These are phyloP conservation scores for Gaeumannomyces tritici DNA, from an alignment of 2,329 filamentous ascomycete species.

Conservation along the genomic window DNA sequence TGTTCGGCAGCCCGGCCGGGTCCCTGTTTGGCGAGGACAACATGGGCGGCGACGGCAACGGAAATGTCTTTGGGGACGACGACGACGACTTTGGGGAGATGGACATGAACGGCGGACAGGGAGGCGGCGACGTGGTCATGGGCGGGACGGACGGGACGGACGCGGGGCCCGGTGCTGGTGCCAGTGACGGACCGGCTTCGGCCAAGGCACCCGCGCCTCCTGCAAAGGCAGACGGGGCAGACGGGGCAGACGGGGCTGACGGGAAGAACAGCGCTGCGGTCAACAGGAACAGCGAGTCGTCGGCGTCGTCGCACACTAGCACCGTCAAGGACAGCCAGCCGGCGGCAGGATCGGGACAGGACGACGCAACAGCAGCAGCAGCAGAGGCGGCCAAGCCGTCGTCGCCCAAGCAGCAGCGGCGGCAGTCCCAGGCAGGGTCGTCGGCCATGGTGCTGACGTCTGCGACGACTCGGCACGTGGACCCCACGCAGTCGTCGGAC, in stretches of 20 bases:
- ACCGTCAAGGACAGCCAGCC: background rate
- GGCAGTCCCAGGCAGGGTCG: slow-evolving; percentile 24
- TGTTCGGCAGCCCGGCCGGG: slow-evolving; percentile 74
- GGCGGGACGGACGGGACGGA: slow-evolving; percentile 13
- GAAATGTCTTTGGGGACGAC: slow-evolving; percentile 61
- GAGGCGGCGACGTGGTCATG: slow-evolving; percentile 21
- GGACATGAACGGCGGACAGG: slow-evolving; percentile 37
- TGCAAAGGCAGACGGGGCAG: background rate
- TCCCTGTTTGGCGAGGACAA: slow-evolving; percentile 79
- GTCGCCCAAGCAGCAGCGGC: slow-evolving; percentile 13
- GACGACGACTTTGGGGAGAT: slow-evolving; percentile 65
- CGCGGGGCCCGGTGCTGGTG: slow-evolving; percentile 11
- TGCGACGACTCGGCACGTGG: slow-evolving; percentile 27
- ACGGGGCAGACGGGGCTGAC: too few species aligned
- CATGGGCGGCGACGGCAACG: slow-evolving; percentile 28
- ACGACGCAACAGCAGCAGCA: slow-evolving; percentile 4
- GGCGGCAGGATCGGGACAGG: background rate
- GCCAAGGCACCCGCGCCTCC: background rate
- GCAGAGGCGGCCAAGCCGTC: background rate
- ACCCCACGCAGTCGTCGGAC: slow-evolving; percentile 53
- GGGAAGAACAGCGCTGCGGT: background rate
- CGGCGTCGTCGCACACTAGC: background rate
- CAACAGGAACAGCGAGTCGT: background rate
- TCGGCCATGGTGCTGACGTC: background rate
- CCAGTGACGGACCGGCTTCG: background rate